Base-by-base conservation (phyloP, 1,284 basidiomycete species). In the Ceratobasidium papillatum region DNA sequence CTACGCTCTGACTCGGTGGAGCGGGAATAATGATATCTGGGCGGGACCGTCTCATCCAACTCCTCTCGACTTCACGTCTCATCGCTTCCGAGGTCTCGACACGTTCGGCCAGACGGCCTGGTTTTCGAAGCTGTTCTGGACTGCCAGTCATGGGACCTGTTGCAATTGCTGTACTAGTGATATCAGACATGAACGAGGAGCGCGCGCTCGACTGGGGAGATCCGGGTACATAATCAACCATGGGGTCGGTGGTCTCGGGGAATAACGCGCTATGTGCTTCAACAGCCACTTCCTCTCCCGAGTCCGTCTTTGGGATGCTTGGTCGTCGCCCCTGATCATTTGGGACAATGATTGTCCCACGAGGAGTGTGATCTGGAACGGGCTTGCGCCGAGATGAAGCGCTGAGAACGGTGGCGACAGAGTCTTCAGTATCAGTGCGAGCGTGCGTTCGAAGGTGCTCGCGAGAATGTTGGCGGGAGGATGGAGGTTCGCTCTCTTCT, bases 261-360 rank as follows among this genome's bases (percentile, higher is more conserved):
- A 72, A 72, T 7, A 72, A 30, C 1, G 69, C 56, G 45, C 69
- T 72, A 22, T 72, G 69, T 27, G 69, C 47, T 11, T 72, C 69
- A 17, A 72, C 69, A 8, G 32, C 69, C 30, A 72, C 45, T 30
- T 61, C 25, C 22, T 72, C 69, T 32, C 56, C 69, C 7, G 69
- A 72, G 30, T 49, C 45, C 7, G 69, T 59, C 69, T 72, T 36
- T 0, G 41, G 41, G 12, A 59, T 47, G 27, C 68, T 45, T 25
- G 36, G 68, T n/a, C 52, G 68, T 1, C 54, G 52, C 27, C 59
- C 27, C 25, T 34, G 22, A 2, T 59, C 38, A 36, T 43, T 34
- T 17, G 56, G 66, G 1, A 49, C 69, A 14, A 72, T 49, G 7
- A 72, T 62, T 9, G 69, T 62, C n/a, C 69, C 58, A 12, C 69